Base-by-base conservation (phyloP, 495 filamentous ascomycete species). In the Chaetomium tenue region DNA sequence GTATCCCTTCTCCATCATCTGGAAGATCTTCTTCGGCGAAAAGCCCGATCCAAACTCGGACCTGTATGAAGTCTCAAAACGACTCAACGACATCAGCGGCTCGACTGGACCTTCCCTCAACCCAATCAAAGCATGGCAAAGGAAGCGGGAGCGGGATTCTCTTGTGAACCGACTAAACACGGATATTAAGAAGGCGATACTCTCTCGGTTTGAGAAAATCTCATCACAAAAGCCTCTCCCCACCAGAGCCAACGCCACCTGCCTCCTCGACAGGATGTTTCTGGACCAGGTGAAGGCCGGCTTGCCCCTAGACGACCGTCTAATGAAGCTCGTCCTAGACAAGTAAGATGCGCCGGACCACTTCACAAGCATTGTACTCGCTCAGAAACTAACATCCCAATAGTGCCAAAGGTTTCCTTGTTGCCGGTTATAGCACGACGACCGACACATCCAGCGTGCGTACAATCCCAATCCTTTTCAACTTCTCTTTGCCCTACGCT, bases 221-320 rank as follows among this genome's bases (percentile, higher is more conserved):
- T 37, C 48, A 53, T 54, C 18, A 39, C 58, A 63, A 20, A 68
- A 64, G 16, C 23, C 50, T 30, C 50, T 53, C 3, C 50, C 50
- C 9, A 53, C 50, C 9, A 53, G 26, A 8, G 26, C 50, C 13
- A 53, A 53, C 26, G 50, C 50, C 56, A 61, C n/a, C 39, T 62
- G 33, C 55, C 63, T 71, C 26, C 50, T 71, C 9, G 69, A 71
- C 54, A 56, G 67, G 47, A 68, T 71, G 69, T 63, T 71, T 9
- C 52, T 65, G 6, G 50, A 61, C n/a, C 60, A 46, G n/a, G 15
- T 33, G 26, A 57, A 55, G 54, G 58, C 25, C 57, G 46, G 42
- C n/a, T n/a, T 56, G n/a, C 62, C 52, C 6, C 33, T 61, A n/a
- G 64, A 66, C 42, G 40, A 30, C 26, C 51, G 52, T 5, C 33